Evolutionary conservation across 169 alveolate genomes (phyloP).

Genomic region (Eimeria zaria): DNA sequence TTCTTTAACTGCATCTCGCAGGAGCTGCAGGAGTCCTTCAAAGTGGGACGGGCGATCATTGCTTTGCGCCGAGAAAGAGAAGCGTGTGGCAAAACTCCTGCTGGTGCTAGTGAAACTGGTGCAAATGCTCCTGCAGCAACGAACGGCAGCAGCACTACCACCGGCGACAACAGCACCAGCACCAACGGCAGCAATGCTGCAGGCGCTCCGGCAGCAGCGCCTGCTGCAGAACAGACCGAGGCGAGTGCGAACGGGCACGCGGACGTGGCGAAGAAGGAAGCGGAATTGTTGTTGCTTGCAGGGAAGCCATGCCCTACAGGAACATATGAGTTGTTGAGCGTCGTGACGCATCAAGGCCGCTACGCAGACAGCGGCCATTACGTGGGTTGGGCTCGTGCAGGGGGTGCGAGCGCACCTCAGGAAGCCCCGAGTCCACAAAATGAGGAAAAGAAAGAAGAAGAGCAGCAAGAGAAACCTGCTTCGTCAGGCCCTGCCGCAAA

Average conservation of each 20-base stretch:
- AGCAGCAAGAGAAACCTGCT: background rate
- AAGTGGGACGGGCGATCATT: slow-evolving; percentile 79
- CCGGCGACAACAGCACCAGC: background rate
- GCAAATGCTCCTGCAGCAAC: background rate
- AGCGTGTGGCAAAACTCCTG: background rate
- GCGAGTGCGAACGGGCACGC: background rate
- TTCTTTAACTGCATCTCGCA: background rate
- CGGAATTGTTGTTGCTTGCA: background rate
- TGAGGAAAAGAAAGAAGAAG: slow-evolving; percentile 34
- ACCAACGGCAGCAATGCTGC: slow-evolving; percentile 25
- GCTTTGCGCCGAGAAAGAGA: slow-evolving; percentile 81
- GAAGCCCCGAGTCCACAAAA: background rate
- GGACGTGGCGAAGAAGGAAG: background rate
- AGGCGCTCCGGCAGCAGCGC: background rate
- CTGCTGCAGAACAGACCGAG: background rate
- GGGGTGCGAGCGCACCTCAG: background rate
- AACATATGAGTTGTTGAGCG: slow-evolving; percentile 96
- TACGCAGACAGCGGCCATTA: slow-evolving; percentile 99
- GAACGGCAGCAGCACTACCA: background rate
- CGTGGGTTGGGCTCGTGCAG: slow-evolving; percentile 96
- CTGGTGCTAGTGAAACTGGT: background rate
- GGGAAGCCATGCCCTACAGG: slow-evolving; percentile 90
- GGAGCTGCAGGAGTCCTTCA: slow-evolving; percentile 77
- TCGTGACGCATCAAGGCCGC: slow-evolving; percentile 99
- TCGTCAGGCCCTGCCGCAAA: slow-evolving; percentile 36